Evolutionary conservation across 306 rosid genomes (phyloP), one percentile per base, ranked within the genome.

Genomic region (Pterocarpus santalinus): DNA sequence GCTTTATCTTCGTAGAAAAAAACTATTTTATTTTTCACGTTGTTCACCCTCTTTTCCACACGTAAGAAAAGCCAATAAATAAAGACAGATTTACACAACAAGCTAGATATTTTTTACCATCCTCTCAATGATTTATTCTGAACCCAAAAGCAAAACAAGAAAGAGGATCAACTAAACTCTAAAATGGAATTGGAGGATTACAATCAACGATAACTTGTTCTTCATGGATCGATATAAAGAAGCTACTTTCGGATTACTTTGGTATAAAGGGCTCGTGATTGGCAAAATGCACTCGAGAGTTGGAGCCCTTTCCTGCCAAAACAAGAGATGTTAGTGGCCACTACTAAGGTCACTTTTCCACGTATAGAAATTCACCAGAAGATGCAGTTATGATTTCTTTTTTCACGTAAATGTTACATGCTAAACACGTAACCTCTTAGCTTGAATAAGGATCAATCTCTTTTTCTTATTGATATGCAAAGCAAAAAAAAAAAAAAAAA

Each of bases 51-150:
- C 34, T 73, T 10, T 39, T 73, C 67, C 41, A 6, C 55, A 73
- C 39, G 55, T 12, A 57, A 73, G 52, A 73, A 73, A 74, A 17
- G 13, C 78, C 30, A 39, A 12, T 30, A 43, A 73, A 57, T 6
- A 58, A 74, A 74, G 69, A 60, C 15, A 41, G 16, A 61, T 47
- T 16, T 66, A 66, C 15, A 8, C 33, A n/a, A 39, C 33, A 66
- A 66, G 71, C 49, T 8, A 36, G 47, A 14, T 36, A 34, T 65
- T 14, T 61, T 17, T 63, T 36, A 6, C 30, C 13, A 13, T 65
- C 17, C 47, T 36, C 12, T 43, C 69, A 36, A 65, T 65, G 28
- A 65, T 63, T 33, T 63, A 14, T 38, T 0, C 33, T 38, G 3
- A 38, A n/a, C 17, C 5, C 30, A 10, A n/a, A 65, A 65, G 8